Conservation (phyloP, 2,329 filamentous ascomycete genomes). For the Xylaria sp. region DNA sequence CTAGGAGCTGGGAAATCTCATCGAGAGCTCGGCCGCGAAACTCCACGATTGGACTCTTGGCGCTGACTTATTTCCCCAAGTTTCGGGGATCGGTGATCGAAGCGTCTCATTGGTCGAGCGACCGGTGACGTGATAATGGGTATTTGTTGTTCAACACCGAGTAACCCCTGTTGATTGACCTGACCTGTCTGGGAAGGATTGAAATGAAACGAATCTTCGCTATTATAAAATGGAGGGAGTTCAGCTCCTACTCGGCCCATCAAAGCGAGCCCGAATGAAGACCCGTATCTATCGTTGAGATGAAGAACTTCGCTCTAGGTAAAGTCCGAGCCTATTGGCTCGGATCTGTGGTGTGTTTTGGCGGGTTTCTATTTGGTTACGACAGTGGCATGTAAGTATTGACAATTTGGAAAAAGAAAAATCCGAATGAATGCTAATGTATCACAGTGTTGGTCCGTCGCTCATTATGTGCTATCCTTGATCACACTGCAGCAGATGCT, state of each 20-base stretch:
- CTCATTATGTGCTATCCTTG: neutral
- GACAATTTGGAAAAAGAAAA: neutral
- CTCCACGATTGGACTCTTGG: constrained; percentile 29
- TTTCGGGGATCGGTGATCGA: constrained; percentile 28
- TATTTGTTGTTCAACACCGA: constrained; percentile 22
- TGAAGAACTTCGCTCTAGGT: constrained; percentile 49
- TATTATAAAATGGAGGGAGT: constrained; percentile 36
- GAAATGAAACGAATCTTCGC: constrained; percentile 24
- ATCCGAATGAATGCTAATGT: constrained; percentile 31
- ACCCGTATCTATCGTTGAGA: constrained; percentile 20
- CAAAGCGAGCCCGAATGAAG: constrained; percentile 22
- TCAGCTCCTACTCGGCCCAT: constrained; percentile 33
- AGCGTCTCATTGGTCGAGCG: constrained; percentile 20
- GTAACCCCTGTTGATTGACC: constrained; percentile 16
- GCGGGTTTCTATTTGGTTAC: constrained; percentile 60
- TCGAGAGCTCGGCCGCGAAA: constrained; percentile 19
- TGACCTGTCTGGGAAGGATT: constrained; percentile 6
- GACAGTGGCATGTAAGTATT: constrained; percentile 54
- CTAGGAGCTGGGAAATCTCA: constrained; percentile 13
- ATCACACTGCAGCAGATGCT: constrained; percentile 10
- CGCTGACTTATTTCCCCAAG: constrained; percentile 22
- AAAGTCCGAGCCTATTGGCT: constrained; percentile 62
- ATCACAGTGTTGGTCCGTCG: constrained; percentile 44
- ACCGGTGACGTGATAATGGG: constrained; percentile 34
- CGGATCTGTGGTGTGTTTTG: constrained; percentile 61